Evolutionary conservation across 225 moss, liverwort and hornwort species (phyloP).

Genomic region (Anthoceros angustus): DNA sequence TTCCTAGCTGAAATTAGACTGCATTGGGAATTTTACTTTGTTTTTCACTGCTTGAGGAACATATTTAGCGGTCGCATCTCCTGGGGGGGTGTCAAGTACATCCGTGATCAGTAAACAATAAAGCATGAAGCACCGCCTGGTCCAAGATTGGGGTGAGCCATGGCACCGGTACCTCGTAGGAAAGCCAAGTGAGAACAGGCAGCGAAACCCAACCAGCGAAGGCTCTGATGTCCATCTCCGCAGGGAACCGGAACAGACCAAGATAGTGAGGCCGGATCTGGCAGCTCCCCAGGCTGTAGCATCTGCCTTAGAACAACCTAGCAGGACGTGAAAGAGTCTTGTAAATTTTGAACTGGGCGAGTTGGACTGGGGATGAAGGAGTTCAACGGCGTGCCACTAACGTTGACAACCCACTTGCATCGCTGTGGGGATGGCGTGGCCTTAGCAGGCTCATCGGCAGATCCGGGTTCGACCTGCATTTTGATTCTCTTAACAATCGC

Average conservation of each 20-base stretch:
- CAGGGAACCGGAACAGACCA: neutral
- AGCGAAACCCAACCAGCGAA: neutral
- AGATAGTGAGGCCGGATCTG: neutral
- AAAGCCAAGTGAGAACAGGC: neutral
- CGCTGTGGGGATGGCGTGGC: too few relatives aligned
- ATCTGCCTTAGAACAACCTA: neutral
- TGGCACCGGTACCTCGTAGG: neutral
- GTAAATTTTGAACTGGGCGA: neutral
- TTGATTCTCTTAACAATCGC: too few relatives aligned
- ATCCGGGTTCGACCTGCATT: too few relatives aligned
- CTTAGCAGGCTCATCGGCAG: too few relatives aligned
- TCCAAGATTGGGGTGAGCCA: neutral
- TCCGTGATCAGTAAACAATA: neutral
- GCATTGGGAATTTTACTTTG: neutral
- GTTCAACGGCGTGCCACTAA: too few relatives aligned
- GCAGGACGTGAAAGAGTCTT: neutral
- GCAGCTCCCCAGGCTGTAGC: neutral
- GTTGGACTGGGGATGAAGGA: too few relatives aligned
- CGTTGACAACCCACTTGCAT: too few relatives aligned
- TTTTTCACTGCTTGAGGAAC: constrained; percentile 1
- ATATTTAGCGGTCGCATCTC: neutral
- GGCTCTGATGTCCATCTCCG: neutral
- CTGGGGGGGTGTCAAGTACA: neutral
- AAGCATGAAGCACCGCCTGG: neutral
- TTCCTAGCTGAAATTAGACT: neutral